These are phyloP conservation scores for Xerocomellus intermedius DNA, from an alignment of 768 basidiomycete genomes.

Conservation along the genomic window DNA sequence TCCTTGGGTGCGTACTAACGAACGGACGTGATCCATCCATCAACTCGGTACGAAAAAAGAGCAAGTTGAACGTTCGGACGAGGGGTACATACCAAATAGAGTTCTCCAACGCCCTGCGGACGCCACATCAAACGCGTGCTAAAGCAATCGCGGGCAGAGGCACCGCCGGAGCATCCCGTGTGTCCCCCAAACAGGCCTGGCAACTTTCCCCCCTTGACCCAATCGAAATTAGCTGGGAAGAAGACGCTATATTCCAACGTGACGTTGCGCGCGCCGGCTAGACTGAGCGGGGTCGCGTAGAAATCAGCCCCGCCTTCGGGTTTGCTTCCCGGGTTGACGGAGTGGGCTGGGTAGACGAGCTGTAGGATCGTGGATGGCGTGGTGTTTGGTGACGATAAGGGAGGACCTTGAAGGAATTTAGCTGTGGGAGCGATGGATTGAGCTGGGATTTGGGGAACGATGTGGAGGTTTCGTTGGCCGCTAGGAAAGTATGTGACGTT, in stretches of 20 bases:
- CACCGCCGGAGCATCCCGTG: slow-evolving; percentile 67
- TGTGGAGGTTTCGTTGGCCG: slow-evolving; percentile 52
- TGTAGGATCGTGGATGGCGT: slow-evolving; percentile 49
- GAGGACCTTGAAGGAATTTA: slow-evolving; percentile 10
- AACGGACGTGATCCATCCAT: neutral
- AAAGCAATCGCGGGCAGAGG: slow-evolving; percentile 71
- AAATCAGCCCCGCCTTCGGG: slow-evolving; percentile 77
- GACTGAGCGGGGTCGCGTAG: slow-evolving; percentile 47
- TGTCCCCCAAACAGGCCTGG: slow-evolving; percentile 79
- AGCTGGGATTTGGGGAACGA: slow-evolving; percentile 50
- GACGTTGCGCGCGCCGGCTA: slow-evolving; percentile 49
- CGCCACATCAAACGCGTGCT: slow-evolving; percentile 89
- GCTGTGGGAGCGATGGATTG: slow-evolving; percentile 27
- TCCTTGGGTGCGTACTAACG: slow-evolving; percentile 73
- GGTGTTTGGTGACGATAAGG: slow-evolving; percentile 12
- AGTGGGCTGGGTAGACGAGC: slow-evolving; percentile 64
- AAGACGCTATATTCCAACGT: slow-evolving; percentile 70
- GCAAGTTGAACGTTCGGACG: no score
- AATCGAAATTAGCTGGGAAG: slow-evolving; percentile 73
- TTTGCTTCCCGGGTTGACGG: slow-evolving; percentile 61
- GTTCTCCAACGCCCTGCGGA: slow-evolving; percentile 61
- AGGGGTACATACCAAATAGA: slow-evolving; percentile 59
- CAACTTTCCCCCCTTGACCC: slow-evolving; percentile 80
- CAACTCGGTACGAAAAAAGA: neutral
- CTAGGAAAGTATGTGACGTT: slow-evolving; percentile 55